Evolutionary conservation across 2,329 filamentous ascomycete genomes (phyloP).

Genomic region (Fusarium nurragi): DNA sequence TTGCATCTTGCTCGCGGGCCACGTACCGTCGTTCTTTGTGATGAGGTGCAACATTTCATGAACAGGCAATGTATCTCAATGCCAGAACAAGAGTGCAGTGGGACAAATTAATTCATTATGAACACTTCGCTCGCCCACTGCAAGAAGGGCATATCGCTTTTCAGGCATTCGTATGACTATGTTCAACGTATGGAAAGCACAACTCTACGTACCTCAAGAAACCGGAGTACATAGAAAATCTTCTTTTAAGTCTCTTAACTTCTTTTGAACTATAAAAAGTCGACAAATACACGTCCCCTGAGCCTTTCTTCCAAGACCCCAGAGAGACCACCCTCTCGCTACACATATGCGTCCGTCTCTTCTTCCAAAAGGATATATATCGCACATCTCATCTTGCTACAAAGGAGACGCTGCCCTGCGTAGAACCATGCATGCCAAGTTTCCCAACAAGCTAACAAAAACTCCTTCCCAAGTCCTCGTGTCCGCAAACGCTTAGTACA

Average conservation of each 20-base stretch:
- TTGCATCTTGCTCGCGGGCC: not conserved
- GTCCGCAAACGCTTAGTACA: constrained; percentile 68
- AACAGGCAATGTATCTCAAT: not conserved
- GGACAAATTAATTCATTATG: not conserved
- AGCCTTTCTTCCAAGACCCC: constrained; percentile 16
- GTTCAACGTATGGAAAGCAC: too few relatives aligned
- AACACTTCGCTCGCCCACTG: not conserved
- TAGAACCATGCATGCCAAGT: constrained; percentile 44
- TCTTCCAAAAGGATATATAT: constrained; percentile 43
- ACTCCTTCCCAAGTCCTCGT: constrained; percentile 30
- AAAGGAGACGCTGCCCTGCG: constrained; percentile 44
- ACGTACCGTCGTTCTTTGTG: not conserved
- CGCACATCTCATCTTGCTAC: constrained; percentile 40
- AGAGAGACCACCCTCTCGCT: constrained; percentile 30
- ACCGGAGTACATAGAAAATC: not conserved
- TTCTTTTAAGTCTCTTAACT: constrained; percentile 34
- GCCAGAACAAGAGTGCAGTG: not conserved
- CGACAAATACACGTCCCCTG: constrained; percentile 37
- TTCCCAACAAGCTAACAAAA: constrained; percentile 43
- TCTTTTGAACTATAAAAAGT: constrained; percentile 36
- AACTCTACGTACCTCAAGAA: not conserved
- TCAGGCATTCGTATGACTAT: too few relatives aligned
- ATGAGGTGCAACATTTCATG: not conserved
- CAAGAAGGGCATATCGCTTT: not conserved
- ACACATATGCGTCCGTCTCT: constrained; percentile 12